Base-by-base conservation (phyloP, 148 eudicot species). In the Dysphania ambrosioides region DNA sequence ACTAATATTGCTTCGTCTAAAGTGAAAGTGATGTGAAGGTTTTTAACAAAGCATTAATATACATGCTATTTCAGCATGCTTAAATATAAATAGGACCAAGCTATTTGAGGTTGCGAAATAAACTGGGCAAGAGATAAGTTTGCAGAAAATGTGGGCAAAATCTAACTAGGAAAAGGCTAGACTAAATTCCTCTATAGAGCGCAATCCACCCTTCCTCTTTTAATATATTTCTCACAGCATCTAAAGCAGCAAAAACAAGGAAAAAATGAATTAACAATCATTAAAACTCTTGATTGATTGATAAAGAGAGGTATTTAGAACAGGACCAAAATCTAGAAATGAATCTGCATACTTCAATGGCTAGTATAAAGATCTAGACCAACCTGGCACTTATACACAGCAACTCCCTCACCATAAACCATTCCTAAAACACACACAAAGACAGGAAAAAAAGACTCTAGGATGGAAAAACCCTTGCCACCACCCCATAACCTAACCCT, bases 141-240 rank as follows among this genome's bases (percentile, higher is more conserved):
- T 6, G 27, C 34, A 16, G 31, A 5, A 36, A 38, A 75, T n/a
- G n/a, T 59, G 26, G 23, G 32, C 68, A 72, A 77, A 72, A 59
- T 31, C 86, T 81, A 81, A 96, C 97, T 92, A 96, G 88, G 78
- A 96, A 89, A 49, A 92, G 97, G 74, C 97, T 83, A 70, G 94
- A 97, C 68, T 83, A 82, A 71, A 96, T 85, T 75, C 99, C 99
- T 88, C 82, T 89, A 78, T 96, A 92, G 62, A 96, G 87, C 40
- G 97, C 89, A 70, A 86, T 88, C 99, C 94, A 92, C 40, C 99
- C 99, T 88, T 96, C 99, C 86, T 96, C 99, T 85, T 85, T 96
- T 79, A 90, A 29, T 84, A 96, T 92, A 79, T 97, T 96, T 83
- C 86, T 84, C 49, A 96, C 78, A 80, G 99, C 99, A 90, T 92